phyloP scores from a whole-genome alignment of 2,329 filamentous ascomycete genomes.

The Myriosclerotinia curreyana region DNA sequence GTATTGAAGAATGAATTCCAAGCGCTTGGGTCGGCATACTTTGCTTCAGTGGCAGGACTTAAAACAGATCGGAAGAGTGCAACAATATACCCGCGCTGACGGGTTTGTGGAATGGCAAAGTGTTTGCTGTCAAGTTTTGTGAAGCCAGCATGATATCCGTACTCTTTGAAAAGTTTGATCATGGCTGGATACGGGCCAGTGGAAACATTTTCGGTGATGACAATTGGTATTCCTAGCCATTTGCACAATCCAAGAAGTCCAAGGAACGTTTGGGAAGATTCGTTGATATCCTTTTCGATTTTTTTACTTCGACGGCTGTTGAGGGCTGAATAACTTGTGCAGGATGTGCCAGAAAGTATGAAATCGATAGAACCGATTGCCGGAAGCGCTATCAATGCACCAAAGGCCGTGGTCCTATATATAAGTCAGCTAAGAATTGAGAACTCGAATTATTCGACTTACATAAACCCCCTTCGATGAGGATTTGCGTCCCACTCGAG shows the following conservation, averaged over 20 bases:
- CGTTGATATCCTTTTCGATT: conserved; percentile 51
- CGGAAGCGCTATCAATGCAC: conserved; percentile 45
- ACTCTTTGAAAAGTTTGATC: conserved; percentile 25
- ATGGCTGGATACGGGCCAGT: conserved; percentile 53
- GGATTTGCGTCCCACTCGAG: conserved; percentile 30
- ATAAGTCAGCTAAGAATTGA: conserved; percentile 15
- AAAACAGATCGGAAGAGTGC: conserved; percentile 45
- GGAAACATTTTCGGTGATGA: conserved; percentile 71
- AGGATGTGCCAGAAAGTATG: conserved; percentile 70
- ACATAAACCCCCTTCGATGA: not conserved
- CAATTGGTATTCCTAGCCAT: conserved; percentile 55
- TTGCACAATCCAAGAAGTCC: conserved; percentile 57
- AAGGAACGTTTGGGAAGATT: conserved; percentile 64
- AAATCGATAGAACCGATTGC: conserved; percentile 60
- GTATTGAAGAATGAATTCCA: not conserved
- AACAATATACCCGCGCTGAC: conserved; percentile 58
- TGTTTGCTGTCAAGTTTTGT: conserved; percentile 63
- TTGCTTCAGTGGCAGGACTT: too few relatives aligned
- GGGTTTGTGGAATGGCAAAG: conserved; percentile 71
- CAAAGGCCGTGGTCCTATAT: conserved; percentile 63
- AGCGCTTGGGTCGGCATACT: conserved; percentile 6
- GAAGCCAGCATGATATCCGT: conserved; percentile 55
- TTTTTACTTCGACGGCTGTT: conserved; percentile 54
- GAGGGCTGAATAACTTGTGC: conserved; percentile 68
- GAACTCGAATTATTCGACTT: not conserved